Evolutionary conservation across 805 yeast genomes (phyloP), one percentile per base, ranked within the genome.

Genomic region (Candida manassasensis): DNA sequence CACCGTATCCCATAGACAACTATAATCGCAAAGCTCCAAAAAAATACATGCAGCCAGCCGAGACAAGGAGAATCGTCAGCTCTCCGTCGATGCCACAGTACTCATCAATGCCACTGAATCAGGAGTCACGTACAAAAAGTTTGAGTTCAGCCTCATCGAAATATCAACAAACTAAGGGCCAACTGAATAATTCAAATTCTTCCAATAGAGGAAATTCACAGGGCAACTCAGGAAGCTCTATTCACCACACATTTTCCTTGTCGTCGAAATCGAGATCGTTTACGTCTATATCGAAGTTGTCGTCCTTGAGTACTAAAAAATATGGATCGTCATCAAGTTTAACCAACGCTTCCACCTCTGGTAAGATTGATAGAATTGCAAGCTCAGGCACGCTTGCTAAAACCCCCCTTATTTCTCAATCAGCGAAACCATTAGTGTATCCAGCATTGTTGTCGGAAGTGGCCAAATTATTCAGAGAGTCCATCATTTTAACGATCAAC

Each of bases 401-500:
- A 19, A 69, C 84, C 0, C 19, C 18, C 5, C 18, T 13, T 10
- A 61, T 78, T 1, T 61, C 79, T 2, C 49, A 71, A 11, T 56
- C 71, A 9, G 63, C 63, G 36, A 70, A 74, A 38, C 94, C 96
- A 5, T 64, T 73, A 13, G 89, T 88, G 2, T 88, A 93, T 55
- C 96, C 97, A 2, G 97, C 98, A 0, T 49, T 86, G 50, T 63
- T 93, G 13, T 86, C 96, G 4, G 71, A 78, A 33, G 97, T 93
- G 12, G 95, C 97, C 1, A 73, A 71, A 15, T 73, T 77, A 16
- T 87, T 90, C 58, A 76, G 79, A 44, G 85, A 81, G 40, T 65
- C 78, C 15, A 72, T 88, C 19, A 75, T 75, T 15, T 55, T 84
- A 10, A 84, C 88, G 2, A 86, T 87, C 40, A 78, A 85, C 44